phyloP scores from a whole-genome alignment of 305 asterid species.

The Ruellia speciosa region DNA sequence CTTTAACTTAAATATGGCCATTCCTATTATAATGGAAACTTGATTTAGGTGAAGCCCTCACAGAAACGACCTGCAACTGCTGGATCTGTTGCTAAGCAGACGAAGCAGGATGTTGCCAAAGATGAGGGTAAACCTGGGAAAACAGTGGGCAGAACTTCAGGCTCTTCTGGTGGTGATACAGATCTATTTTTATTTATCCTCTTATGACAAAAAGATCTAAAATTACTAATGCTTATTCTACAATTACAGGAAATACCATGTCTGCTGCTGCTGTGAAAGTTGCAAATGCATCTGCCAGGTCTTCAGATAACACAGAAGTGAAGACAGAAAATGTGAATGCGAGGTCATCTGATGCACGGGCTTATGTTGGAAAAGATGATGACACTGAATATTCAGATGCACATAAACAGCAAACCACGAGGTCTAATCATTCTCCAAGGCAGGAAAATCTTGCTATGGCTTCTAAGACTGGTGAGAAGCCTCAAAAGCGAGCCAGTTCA shows the following conservation, averaged over 20 bases:
- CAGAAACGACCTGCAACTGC: slow-evolving; percentile 54
- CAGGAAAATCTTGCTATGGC: slow-evolving; percentile 45
- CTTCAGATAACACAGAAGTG: slow-evolving; percentile 47
- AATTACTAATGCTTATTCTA: slow-evolving; percentile 35
- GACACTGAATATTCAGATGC: slow-evolving; percentile 46
- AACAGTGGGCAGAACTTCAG: slow-evolving; percentile 44
- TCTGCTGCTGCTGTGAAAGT: slow-evolving; percentile 38
- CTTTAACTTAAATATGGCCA: slow-evolving; percentile 12
- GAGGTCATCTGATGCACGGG: slow-evolving; percentile 51
- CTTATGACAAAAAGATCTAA: slow-evolving; percentile 31
- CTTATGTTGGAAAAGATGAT: slow-evolving; percentile 57
- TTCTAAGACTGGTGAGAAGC: slow-evolving; percentile 56
- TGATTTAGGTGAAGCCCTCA: slow-evolving; percentile 47
- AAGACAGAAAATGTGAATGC: slow-evolving; percentile 42
- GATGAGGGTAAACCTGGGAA: slow-evolving; percentile 69
- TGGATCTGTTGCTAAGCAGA: slow-evolving; percentile 66
- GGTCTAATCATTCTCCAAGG: slow-evolving; percentile 68
- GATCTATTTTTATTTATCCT: slow-evolving; percentile 21
- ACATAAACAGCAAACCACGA: slow-evolving; percentile 48
- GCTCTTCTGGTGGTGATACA: slow-evolving; percentile 35
- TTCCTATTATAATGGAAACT: slow-evolving; percentile 2
- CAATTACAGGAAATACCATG: slow-evolving; percentile 46
- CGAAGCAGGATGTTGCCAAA: slow-evolving; percentile 59
- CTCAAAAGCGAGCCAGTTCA: slow-evolving; percentile 78
- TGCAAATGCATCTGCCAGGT: slow-evolving; percentile 38